phyloP scores from a whole-genome alignment of 2,329 filamentous ascomycete genomes.

The Malbranchea cinnamomea region DNA sequence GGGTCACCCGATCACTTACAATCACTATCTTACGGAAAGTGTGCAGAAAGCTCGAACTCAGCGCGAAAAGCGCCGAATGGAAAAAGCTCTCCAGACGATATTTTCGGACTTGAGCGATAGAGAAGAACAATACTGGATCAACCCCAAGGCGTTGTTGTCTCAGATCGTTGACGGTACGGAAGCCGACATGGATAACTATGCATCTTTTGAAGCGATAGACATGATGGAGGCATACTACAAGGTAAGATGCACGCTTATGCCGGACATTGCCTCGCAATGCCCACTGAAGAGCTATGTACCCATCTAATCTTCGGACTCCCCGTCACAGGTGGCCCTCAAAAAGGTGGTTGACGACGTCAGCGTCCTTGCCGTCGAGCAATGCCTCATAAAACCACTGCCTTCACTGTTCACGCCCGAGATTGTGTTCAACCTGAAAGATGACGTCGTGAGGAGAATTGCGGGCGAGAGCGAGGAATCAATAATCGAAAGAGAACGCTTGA shows the following conservation, averaged over 20 bases:
- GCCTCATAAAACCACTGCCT: constrained; percentile 6
- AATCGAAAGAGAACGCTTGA: constrained; percentile 3
- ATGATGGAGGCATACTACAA: constrained; percentile 34
- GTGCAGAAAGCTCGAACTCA: constrained; percentile 14
- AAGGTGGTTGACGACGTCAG: constrained; percentile 27
- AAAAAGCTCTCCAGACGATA: constrained; percentile 6
- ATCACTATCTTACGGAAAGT: constrained; percentile 22
- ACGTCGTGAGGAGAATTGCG: constrained; percentile 5
- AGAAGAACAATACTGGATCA: constrained; percentile 2
- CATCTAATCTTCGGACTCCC: not conserved
- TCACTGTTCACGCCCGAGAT: constrained; percentile 6
- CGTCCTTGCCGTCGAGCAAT: constrained; percentile 22
- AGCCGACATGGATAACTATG: constrained; percentile 23
- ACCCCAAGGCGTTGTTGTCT: constrained; percentile 9
- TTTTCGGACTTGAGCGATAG: constrained; percentile 5
- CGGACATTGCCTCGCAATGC: not conserved
- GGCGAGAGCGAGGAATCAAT: constrained; percentile 6
- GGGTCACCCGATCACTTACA: constrained; percentile 26
- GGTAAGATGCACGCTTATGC: no score
- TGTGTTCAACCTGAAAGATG: constrained; percentile 4
- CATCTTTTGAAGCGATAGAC: constrained; percentile 25
- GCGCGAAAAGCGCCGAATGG: constrained; percentile 7
- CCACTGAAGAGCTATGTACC: not conserved
- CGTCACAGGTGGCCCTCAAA: constrained; percentile 26
- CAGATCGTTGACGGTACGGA: constrained; percentile 13